Conservation (phyloP, 1,284 basidiomycete species). For the Cutaneotrichosporon sp. region DNA sequence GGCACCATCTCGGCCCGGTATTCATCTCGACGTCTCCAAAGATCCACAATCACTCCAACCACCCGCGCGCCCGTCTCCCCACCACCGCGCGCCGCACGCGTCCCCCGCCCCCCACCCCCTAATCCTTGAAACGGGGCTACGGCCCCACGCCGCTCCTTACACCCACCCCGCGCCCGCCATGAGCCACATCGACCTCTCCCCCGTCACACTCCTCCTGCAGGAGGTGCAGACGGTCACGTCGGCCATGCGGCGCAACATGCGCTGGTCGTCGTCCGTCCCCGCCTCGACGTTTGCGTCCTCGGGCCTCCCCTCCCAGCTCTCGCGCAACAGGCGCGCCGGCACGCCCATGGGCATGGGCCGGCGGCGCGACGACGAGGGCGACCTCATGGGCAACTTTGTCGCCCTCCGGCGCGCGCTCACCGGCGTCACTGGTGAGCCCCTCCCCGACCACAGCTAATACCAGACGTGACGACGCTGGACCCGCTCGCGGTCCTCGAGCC, state of each 20-base stretch:
- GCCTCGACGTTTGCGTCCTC: slow-evolving; percentile 34
- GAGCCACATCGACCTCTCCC: slow-evolving; percentile 39
- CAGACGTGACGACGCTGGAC: slow-evolving; percentile 65
- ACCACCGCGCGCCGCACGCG: neutral
- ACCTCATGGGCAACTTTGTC: slow-evolving; percentile 87
- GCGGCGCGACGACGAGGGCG: slow-evolving; percentile 54
- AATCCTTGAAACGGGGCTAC: neutral
- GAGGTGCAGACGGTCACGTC: slow-evolving; percentile 93
- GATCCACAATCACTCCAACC: no score
- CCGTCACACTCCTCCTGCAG: slow-evolving; percentile 51
- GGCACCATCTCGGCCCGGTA: neutral
- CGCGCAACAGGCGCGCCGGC: slow-evolving; percentile 7
- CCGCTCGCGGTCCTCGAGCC: slow-evolving; percentile 68
- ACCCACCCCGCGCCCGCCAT: neutral
- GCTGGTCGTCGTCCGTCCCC: slow-evolving; percentile 68
- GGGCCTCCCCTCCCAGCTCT: slow-evolving; percentile 35
- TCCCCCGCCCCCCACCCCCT: no score
- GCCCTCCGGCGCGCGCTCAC: slow-evolving; percentile 76
- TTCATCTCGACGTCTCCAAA: neutral
- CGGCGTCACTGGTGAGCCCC: slow-evolving; percentile 65
- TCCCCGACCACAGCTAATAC: slow-evolving; percentile 62
- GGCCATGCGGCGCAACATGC: slow-evolving; percentile 94
- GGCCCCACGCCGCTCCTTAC: slow-evolving; percentile 6
- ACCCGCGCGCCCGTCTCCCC: neutral
- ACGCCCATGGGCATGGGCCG: neutral